Base-by-base conservation (phyloP, 148 eudicot genomes). In the Rhododendron mucronatum region DNA sequence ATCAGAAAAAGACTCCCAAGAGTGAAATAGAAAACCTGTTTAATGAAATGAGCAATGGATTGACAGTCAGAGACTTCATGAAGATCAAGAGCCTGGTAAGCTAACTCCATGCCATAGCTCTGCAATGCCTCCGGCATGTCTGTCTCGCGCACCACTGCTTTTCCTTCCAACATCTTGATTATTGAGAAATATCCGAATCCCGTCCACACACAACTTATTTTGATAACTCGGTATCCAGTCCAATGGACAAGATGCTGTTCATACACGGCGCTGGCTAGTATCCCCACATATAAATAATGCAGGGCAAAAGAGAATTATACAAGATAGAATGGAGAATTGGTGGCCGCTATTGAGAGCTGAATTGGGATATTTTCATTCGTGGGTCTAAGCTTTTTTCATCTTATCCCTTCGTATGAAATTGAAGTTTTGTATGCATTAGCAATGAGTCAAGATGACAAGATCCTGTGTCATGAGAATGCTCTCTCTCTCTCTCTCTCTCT, bases 51-150 rank as follows among this genome's bases (percentile, higher is more conserved):
- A 67, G 80, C 85, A 73, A 84, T 71, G 47, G 85, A 84, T 83
- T 83, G 78, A 18, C 44, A 83, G 26, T 84, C 85, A 18, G 78
- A 67, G 47, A 69, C 78, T 83, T 83, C 85, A 69, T 83, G 85
- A 30, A 84, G 65, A 73, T 73, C 85, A 84, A 84, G 85, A 73
- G 79, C 80, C 80, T 50, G 65, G 80, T 73, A 74, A 67, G 85
- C 85, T 30, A 83, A 67, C 59, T 83, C 85, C 85, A 69, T 67
- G 57, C 30, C 85, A 69, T 83, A 78, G 59, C 78, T 83, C 59
- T 83, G 78, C 85, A 83, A 44, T 11, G 26, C 78, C 65, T 73
- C 65, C 35, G 65, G 63, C 85, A 84, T 84, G 63, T 84, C 80
- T 74, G 85, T 84, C 79, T 84, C 85, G 1, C 80, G 44, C 45